A percentile compares a stretch with the other conserved stretches of the same genome.
Evolutionary conservation across 441 rosid genomes (phyloP).

Genomic region (Erysimum cheiri): DNA sequence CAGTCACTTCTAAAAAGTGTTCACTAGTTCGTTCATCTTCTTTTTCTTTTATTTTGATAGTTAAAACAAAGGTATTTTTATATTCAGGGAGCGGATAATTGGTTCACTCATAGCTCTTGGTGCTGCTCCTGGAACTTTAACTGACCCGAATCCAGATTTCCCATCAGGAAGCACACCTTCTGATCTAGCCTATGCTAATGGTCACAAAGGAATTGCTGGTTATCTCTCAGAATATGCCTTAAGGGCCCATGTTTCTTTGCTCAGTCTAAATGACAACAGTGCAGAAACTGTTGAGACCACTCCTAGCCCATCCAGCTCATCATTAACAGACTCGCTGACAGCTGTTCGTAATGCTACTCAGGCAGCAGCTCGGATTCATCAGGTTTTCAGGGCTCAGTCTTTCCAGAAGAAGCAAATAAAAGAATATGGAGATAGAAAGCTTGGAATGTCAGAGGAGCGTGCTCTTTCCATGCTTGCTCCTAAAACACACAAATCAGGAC

Average conservation of each 20-base stretch:
- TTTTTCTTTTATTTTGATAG: conserved; percentile 19
- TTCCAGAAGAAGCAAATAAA: conserved; percentile 81
- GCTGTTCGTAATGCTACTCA: conserved; percentile 87
- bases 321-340: conserved; percentile 75
- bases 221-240: conserved; percentile 83
- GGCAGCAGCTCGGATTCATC: conserved; percentile 86
- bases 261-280: conserved; percentile 55
- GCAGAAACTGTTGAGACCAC: conserved; percentile 50
- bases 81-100: conserved; percentile 77
- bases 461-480: conserved; percentile 71
- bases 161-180: conserved; percentile 84
- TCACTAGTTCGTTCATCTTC: conserved; percentile 3
- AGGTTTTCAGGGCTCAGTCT: conserved; percentile 87
- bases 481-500: conserved; percentile 54
- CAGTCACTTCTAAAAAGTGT: conserved; percentile 4
- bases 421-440: conserved; percentile 59
- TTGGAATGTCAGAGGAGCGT: conserved; percentile 63
- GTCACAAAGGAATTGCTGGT: conserved; percentile 94
- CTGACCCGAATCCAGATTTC: conserved; percentile 79
- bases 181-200: conserved; percentile 82
- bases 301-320: conserved; percentile 50
- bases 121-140: conserved; percentile 84
- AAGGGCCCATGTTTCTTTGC: conserved; percentile 61
- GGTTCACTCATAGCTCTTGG: conserved; percentile 80
- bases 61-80: conserved; percentile 29